Base-by-base conservation (phyloP, 352 stramenopile species). In the Phytophthora kernoviae region DNA sequence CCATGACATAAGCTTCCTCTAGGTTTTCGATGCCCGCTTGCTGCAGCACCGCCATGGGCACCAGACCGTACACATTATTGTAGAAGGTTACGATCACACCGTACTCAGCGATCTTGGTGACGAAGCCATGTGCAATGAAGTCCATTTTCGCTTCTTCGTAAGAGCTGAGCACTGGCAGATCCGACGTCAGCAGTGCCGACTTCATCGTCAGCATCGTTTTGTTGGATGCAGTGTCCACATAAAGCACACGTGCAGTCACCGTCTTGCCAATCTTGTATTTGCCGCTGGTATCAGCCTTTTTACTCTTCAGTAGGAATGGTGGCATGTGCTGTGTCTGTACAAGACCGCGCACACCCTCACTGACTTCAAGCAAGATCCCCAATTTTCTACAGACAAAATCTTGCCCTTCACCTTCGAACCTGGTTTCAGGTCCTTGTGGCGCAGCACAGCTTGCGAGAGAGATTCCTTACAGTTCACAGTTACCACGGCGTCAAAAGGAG, bases 81-180 rank as follows among this genome's bases (percentile, higher is more conserved):
- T 96, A 98, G 65, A 99, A 99, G 37, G 84, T 98, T 22, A 99
- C 91, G 53, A 95, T 94, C 14, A 99, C 73, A 20, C 94, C 93
- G 53, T 90, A 93, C 20, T 96, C 79, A 53, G 94, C 92, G 37
- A 98, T 90, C 65, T 97, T 98, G 15, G 93, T 98, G 52, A 99
- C 88, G 69, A 96, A 98, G 12, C 96, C 96, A 49, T 92, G 84
- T 2, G 79, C 82, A 5, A 97, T 68, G 30, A 84, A 64, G 8
- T 87, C 91, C 9, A 87, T 73, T 39, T 74, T 85, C 0, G 93
- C 79, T 37, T 92, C 67, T 14, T 85, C 68, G 61, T 86, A 96
- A 15, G 80, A 86, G 33, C 82, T 81, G 11, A 98, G 78, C 5
- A 91, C 74, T 12, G 93, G 75, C 20, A 90, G 30, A 11, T 92